These are phyloP conservation scores for Crotalaria pallida DNA, from an alignment of 306 rosid genomes.

Conservation along the genomic window DNA sequence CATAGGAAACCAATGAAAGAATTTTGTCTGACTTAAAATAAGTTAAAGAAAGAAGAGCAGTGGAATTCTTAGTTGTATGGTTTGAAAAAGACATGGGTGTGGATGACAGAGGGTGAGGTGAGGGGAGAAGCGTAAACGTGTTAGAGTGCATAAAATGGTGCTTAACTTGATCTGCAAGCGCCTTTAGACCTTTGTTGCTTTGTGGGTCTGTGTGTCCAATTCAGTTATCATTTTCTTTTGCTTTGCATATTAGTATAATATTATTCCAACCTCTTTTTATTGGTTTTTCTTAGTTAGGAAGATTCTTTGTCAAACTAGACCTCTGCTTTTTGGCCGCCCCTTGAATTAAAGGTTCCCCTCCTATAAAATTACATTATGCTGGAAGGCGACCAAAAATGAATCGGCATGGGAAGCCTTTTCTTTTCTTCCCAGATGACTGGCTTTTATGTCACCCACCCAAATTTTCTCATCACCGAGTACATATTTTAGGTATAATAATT, in stretches of 20 bases:
- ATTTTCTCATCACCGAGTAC: conserved; percentile 11
- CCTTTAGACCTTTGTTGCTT: conserved; percentile 36
- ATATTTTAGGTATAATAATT: conserved; percentile 24
- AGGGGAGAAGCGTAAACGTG: too few relatives aligned
- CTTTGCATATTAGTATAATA: conserved; percentile 31
- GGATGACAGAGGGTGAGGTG: background rate
- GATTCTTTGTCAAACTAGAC: conserved; percentile 39
- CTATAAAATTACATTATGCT: background rate
- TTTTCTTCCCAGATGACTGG: conserved; percentile 20
- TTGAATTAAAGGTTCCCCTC: conserved; percentile 15
- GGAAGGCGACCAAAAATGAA: background rate
- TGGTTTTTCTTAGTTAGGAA: conserved; percentile 27
- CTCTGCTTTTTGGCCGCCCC: conserved; percentile 36
- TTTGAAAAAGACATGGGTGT: background rate
- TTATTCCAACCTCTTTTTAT: conserved; percentile 8
- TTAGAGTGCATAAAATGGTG: conserved; percentile 19
- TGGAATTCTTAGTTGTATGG: conserved; percentile 30
- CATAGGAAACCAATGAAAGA: too few relatives aligned
- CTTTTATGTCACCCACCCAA: conserved; percentile 53
- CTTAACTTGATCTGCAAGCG: conserved; percentile 57
- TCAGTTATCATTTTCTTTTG: background rate
- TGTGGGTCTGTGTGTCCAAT: conserved; percentile 12
- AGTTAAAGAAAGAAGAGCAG: background rate
- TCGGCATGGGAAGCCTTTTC: background rate
- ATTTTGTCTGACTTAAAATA: too few relatives aligned